Percentiles rank a stretch among this genome's conserved stretches.
phyloP scores from a whole-genome alignment of 2,329 filamentous ascomycete species.

The Didymella exigua region DNA sequence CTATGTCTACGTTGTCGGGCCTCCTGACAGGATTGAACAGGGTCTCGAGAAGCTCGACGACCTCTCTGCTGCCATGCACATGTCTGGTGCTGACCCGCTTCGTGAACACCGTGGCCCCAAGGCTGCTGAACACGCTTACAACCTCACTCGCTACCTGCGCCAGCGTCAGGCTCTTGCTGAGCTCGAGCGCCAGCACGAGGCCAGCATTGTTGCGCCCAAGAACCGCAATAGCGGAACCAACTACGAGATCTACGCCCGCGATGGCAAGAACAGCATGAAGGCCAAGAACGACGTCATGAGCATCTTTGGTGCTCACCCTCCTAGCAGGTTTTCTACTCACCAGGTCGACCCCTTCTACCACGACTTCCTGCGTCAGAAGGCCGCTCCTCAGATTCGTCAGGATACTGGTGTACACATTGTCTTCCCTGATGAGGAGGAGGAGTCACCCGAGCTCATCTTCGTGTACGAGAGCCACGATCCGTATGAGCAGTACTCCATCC shows the following conservation, averaged over 20 bases:
- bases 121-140: constrained; percentile 77
- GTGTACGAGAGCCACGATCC: constrained; percentile 73
- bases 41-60: constrained; percentile 87
- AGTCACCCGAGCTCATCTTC: constrained; percentile 68
- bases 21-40: constrained; percentile 70
- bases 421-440: constrained; percentile 67
- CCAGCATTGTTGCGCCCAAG: constrained; percentile 84
- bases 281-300: constrained; percentile 76
- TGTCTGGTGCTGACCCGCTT: constrained; percentile 80
- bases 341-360: constrained; percentile 81
- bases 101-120: constrained; percentile 78
- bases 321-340: constrained; percentile 70
- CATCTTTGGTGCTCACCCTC: constrained; percentile 75
- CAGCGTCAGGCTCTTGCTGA: constrained; percentile 81
- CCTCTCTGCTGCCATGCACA: constrained; percentile 84
- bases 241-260: constrained; percentile 87
- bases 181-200: constrained; percentile 78
- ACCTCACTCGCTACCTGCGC: constrained; percentile 85
- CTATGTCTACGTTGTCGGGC: constrained; percentile 83
- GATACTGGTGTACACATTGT: constrained; percentile 76
- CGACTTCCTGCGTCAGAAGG: constrained; percentile 69
- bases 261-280: constrained; percentile 80
- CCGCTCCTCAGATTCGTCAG: constrained; percentile 67
- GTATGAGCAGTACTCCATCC: constrained; percentile 59
- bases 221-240: constrained; percentile 71